Conservation (phyloP, 1,284 basidiomycete genomes). For the Bjerkandera adusta region DNA sequence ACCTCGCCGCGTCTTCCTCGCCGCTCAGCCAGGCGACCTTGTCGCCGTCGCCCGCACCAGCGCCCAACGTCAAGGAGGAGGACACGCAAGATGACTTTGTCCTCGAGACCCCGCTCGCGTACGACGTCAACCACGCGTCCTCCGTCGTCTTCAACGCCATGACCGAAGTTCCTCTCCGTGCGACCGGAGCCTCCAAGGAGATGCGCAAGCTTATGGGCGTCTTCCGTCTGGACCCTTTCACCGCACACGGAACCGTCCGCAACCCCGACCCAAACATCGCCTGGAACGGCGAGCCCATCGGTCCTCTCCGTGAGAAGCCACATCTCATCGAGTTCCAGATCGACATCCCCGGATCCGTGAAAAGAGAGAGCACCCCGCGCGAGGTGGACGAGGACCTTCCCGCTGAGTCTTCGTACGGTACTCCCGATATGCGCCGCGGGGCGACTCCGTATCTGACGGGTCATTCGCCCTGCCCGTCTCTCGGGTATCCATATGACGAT, state of each 20-base stretch:
- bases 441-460: no score
- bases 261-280: constrained; percentile 22
- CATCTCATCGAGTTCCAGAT: constrained; percentile 29
- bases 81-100: constrained; percentile 11
- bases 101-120: constrained; percentile 7
- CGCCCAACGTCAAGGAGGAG: constrained; percentile 14
- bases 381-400: no score
- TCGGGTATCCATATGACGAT: neutral
- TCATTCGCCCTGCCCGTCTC: neutral
- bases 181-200: constrained; percentile 60
- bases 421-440: no score
- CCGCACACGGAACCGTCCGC: constrained; percentile 51
- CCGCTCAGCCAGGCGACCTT: constrained; percentile 2
- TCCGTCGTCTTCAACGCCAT: constrained; percentile 26
- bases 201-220: constrained; percentile 75
- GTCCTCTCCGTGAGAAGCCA: constrained; percentile 25
- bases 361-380: constrained; percentile 11
- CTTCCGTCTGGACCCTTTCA: constrained; percentile 74
- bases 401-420: no score
- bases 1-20: neutral
- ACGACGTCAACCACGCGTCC: neutral
- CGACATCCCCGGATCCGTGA: constrained; percentile 13
- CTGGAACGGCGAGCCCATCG: constrained; percentile 26
- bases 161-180: constrained; percentile 69
- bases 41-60: neutral